phyloP scores from a whole-genome alignment of 2,329 filamentous ascomycete species.

The Calonectria pseudoturangicola region DNA sequence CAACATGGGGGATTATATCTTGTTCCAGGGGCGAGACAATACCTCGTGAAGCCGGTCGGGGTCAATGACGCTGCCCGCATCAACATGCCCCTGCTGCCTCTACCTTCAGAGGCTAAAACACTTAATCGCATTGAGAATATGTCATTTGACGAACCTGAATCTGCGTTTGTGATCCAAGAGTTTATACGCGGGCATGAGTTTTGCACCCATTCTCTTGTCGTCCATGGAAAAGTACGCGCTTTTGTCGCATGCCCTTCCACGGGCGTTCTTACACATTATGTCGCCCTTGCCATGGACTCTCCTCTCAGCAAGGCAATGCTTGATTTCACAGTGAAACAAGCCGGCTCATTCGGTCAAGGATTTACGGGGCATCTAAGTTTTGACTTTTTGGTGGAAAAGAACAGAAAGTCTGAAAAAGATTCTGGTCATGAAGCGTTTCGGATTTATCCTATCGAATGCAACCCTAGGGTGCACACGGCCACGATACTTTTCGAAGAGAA shows the following conservation, averaged over 20 bases:
- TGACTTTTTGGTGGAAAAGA: slow-evolving; percentile 73
- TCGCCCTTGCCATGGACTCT: slow-evolving; percentile 72
- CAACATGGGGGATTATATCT: slow-evolving; percentile 47
- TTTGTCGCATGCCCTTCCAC: slow-evolving; percentile 81
- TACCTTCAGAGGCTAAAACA: slow-evolving; percentile 71
- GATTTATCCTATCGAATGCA: slow-evolving; percentile 82
- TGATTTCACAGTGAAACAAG: slow-evolving; percentile 77
- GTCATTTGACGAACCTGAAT: slow-evolving; percentile 63
- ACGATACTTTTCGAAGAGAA: slow-evolving; percentile 75
- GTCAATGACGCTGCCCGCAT: slow-evolving; percentile 76
- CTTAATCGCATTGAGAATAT: slow-evolving; percentile 69
- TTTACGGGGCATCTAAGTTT: slow-evolving; percentile 84
- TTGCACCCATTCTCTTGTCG: slow-evolving; percentile 81
- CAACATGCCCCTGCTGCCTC: slow-evolving; percentile 80
- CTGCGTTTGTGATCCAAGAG: slow-evolving; percentile 75
- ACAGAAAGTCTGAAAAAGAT: slow-evolving; percentile 24
- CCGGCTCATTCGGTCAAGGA: slow-evolving; percentile 65
- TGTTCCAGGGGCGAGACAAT: slow-evolving; percentile 62
- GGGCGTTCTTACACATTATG: slow-evolving; percentile 80
- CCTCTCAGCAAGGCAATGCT: slow-evolving; percentile 76
- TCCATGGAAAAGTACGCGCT: slow-evolving; percentile 77
- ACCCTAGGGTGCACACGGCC: slow-evolving; percentile 81
- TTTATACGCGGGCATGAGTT: slow-evolving; percentile 78
- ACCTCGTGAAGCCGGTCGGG: slow-evolving; percentile 80
- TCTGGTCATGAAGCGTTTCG: slow-evolving; percentile 53